These are phyloP conservation scores for Dujonia santamariae DNA, from an alignment of 1,139 yeast genomes.

Conservation along the genomic window DNA sequence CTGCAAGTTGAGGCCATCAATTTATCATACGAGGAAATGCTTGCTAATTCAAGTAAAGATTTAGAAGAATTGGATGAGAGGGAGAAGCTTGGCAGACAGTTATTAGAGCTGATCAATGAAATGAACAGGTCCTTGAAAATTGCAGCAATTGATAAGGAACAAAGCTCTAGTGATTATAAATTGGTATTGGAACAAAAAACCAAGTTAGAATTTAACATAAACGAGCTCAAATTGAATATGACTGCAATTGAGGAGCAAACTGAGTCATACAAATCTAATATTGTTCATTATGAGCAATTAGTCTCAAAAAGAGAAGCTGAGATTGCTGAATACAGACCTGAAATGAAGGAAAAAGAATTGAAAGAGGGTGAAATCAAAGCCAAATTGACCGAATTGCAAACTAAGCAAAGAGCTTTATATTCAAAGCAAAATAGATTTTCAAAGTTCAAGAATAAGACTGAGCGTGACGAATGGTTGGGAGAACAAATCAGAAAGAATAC, in stretches of 20 bases:
- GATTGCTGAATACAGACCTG: slow-evolving; percentile 35
- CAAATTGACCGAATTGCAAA: slow-evolving; percentile 41
- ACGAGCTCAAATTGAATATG: slow-evolving; percentile 21
- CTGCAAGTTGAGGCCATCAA: slow-evolving; percentile 62
- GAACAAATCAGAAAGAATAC: slow-evolving; percentile 23
- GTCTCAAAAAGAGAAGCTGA: slow-evolving; percentile 21
- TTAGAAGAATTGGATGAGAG: slow-evolving; percentile 45
- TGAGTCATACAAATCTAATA: slow-evolving; percentile 15
- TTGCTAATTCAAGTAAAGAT: slow-evolving; percentile 44
- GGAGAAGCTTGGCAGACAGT: slow-evolving; percentile 42
- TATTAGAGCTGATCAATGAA: slow-evolving; percentile 46
- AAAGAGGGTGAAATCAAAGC: slow-evolving; percentile 41
- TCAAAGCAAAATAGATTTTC: slow-evolving; percentile 73
- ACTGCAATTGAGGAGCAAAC: slow-evolving; percentile 16
- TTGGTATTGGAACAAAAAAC: slow-evolving; percentile 42
- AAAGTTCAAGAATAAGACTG: slow-evolving; percentile 51
- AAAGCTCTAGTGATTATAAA: slow-evolving; percentile 47
- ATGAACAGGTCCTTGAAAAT: slow-evolving; percentile 38
- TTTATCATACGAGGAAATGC: slow-evolving; percentile 50
- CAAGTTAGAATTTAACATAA: slow-evolving; percentile 39
- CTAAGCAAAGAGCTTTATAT: slow-evolving; percentile 61
- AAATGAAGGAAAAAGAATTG: slow-evolving; percentile 32
- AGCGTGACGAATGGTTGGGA: slow-evolving; percentile 73
- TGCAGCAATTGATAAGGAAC: slow-evolving; percentile 48
- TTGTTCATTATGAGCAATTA: slow-evolving; percentile 17